Conservation (phyloP, 305 asterid species). For the Solanum chacoense region DNA sequence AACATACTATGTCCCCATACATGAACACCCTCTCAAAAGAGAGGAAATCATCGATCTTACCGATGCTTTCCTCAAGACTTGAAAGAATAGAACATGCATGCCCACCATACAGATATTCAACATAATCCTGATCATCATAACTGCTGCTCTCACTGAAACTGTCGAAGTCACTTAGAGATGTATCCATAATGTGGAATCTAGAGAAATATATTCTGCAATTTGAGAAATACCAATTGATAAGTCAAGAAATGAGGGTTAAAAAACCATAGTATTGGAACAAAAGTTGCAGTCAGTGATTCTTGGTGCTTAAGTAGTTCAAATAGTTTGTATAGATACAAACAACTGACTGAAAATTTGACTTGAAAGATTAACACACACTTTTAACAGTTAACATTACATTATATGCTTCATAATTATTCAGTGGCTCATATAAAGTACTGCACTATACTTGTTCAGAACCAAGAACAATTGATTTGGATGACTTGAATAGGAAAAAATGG, state of each 20-base stretch:
- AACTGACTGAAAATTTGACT: not conserved
- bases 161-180: slow-evolving; percentile 50
- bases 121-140: slow-evolving; percentile 73
- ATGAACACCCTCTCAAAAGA: slow-evolving; percentile 62
- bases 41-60: slow-evolving; percentile 79
- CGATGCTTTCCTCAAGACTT: slow-evolving; percentile 69
- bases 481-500: not conserved
- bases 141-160: slow-evolving; percentile 73
- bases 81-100: slow-evolving; percentile 72
- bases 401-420: not conserved
- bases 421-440: not conserved
- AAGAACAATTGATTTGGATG: not conserved
- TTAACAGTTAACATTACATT: not conserved
- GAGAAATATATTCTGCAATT: slow-evolving; percentile 9
- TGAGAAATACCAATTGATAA: not conserved
- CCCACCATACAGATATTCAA: slow-evolving; percentile 58
- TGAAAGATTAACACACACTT: not conserved
- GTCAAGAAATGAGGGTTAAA: not conserved
- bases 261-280: not conserved
- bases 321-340: not conserved
- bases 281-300: not conserved
- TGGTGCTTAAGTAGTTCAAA: not conserved
- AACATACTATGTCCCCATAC: slow-evolving; percentile 63
- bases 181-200: slow-evolving; percentile 44
- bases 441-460: not conserved